phyloP scores from a whole-genome alignment of 768 basidiomycete species.

The Boletus rex-veris region DNA sequence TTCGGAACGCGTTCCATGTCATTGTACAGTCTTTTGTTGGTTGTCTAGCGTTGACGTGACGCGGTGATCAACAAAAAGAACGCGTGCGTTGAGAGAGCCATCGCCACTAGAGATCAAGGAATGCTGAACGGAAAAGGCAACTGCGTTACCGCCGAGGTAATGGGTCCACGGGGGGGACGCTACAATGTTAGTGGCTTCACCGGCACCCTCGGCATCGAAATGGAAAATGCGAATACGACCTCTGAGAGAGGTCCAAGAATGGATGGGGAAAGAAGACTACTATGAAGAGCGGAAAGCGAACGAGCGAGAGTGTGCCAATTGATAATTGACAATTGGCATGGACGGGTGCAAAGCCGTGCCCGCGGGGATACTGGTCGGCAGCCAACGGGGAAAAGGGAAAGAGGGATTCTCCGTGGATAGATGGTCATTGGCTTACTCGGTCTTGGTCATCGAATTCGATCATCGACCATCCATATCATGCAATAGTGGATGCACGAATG shows the following conservation, averaged over 20 bases:
- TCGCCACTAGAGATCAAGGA: slow-evolving; percentile 6
- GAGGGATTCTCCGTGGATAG: slow-evolving; percentile 1
- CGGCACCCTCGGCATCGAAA: neutral
- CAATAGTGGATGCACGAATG: no score
- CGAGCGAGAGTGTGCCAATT: no score
- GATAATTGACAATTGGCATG: no score
- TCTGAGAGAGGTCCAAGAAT: neutral
- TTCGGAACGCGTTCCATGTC: neutral
- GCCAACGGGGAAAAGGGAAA: no score
- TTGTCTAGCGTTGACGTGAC: slow-evolving; percentile 8
- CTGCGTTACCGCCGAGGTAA: slow-evolving; percentile 3
- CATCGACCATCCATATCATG: no score
- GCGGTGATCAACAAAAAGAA: slow-evolving; percentile 15
- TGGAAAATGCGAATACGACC: neutral
- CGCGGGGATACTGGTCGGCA: neutral
- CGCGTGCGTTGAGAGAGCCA: neutral
- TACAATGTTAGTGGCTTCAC: no score
- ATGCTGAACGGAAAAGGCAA: slow-evolving; percentile 1
- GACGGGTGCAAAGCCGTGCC: slow-evolving; percentile 1
- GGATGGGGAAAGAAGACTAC: slow-evolving; percentile 1
- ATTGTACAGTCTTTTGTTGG: neutral
- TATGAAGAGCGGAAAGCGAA: neutral
- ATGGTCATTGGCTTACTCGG: no score
- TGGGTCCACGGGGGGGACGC: neutral
- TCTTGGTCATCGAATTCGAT: no score